Base-by-base conservation (phyloP, 2,329 filamentous ascomycete genomes). In the Colletotrichum musae region DNA sequence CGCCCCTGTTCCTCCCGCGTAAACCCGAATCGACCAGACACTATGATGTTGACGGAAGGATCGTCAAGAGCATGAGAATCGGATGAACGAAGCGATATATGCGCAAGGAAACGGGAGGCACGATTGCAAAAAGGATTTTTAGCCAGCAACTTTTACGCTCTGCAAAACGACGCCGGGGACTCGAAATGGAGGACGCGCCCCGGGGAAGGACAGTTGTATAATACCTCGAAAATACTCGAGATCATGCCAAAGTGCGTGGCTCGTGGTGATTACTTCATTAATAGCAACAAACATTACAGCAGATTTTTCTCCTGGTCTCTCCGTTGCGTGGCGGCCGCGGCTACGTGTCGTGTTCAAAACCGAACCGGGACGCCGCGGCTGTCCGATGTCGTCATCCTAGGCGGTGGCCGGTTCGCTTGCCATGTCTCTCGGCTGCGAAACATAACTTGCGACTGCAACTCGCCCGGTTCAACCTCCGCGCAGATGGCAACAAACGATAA, bases 1-100 rank as follows among this genome's bases (percentile, higher is more conserved):
- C 16, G 73, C 76, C 28, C 78, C 80, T 10, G 75, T 72, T 24
- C 72, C 75, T 28, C 58, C 72, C 21, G 72, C 71, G 59, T 78
- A 72, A 70, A 32, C 2, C 5, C 39, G 6, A n/a, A n/a, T 36
- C 32, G 32, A 36, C 32, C 32, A 36, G 32, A 10, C 32, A 10
- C 6, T 39, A 5, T 28, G 24, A 28, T 32, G 24, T 13, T 21
- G 26, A 6, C 28, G 50, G 13, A 24, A 16, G 7, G 3, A n/a
- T n/a, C 45, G 6, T 48, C 45, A 18, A 4, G 10, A 10, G 18
- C 16, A 48, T 13, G 45, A 21, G n/a, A 48, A 10, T 18, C 45
- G n/a, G 45, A 48, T 21, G 45, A 21, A 48, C 18, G 18, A 18
- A 48, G 50, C 24, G 26, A 6, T 32, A 9, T 6, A 28, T 13